Evolutionary conservation across 2,329 filamentous ascomycete species (phyloP).

Genomic region (Aspergillus terreus): DNA sequence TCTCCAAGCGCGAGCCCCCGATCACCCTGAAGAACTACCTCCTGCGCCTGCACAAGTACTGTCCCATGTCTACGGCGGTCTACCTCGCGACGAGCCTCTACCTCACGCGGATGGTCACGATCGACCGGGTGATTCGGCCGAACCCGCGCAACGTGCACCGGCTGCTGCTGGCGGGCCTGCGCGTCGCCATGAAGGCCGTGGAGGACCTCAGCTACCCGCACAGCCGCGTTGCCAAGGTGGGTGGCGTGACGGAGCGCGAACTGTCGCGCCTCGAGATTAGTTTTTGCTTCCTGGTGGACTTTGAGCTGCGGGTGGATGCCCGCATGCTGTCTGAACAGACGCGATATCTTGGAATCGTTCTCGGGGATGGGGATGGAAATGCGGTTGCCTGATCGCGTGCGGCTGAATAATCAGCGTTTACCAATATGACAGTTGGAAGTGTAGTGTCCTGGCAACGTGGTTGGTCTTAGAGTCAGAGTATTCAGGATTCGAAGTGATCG

Average conservation of each 20-base stretch:
- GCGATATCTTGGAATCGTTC: slow-evolving; percentile 29
- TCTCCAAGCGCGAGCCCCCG: slow-evolving; percentile 79
- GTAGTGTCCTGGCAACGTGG: too few species aligned
- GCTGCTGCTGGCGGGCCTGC: slow-evolving; percentile 74
- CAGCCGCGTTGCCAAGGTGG: slow-evolving; percentile 76
- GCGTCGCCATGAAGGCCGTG: slow-evolving; percentile 91
- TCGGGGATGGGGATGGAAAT: slow-evolving; percentile 1
- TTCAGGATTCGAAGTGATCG: too few species aligned
- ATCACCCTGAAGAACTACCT: slow-evolving; percentile 84
- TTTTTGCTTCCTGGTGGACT: slow-evolving; percentile 82
- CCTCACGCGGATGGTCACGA: slow-evolving; percentile 75
- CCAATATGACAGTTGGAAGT: too few species aligned
- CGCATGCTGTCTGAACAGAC: slow-evolving; percentile 53
- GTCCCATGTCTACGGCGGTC: slow-evolving; percentile 88
- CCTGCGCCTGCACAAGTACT: slow-evolving; percentile 80
- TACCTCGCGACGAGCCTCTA: slow-evolving; percentile 87
- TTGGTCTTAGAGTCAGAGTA: too few species aligned
- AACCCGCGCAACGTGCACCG: slow-evolving; percentile 83
- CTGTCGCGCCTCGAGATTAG: slow-evolving; percentile 83
- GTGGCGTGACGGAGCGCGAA: slow-evolving; percentile 78
- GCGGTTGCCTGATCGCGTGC: slow-evolving; percentile 7
- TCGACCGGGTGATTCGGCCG: slow-evolving; percentile 73
- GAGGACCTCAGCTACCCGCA: slow-evolving; percentile 90
- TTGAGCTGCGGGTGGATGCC: slow-evolving; percentile 67
- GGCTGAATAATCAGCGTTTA: slow-evolving; percentile 5